Percentiles rank a stretch among this genome's conserved stretches.
Conservation (phyloP, 1,139 yeast genomes). For the Pichia norvegensis region DNA sequence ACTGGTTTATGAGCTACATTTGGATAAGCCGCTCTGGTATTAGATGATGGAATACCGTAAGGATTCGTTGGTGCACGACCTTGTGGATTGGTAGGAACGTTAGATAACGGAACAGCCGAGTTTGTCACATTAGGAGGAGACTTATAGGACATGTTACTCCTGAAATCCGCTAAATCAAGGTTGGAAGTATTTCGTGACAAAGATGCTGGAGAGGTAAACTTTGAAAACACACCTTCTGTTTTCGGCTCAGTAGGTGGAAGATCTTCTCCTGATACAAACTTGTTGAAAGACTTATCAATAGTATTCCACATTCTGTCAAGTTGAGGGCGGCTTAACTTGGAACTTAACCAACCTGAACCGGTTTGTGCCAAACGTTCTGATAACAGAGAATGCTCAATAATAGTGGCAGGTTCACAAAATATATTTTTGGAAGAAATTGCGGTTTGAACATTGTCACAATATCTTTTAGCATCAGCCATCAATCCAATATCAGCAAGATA, state of each 20-base stretch:
- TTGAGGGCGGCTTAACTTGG: conserved; percentile 51
- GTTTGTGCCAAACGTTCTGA: conserved; percentile 40
- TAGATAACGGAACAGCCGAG: background rate
- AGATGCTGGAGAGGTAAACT: conserved; percentile 49
- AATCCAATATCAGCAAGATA: conserved; percentile 58
- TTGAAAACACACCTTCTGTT: conserved; percentile 62
- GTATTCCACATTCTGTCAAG: conserved; percentile 85
- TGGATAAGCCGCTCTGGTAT: background rate
- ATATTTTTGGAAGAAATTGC: conserved; percentile 40
- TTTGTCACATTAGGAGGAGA: background rate
- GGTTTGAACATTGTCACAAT: conserved; percentile 43
- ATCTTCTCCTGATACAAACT: conserved; percentile 88
- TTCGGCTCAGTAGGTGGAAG: conserved; percentile 23
- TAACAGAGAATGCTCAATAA: conserved; percentile 34
- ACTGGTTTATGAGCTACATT: background rate
- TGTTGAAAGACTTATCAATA: conserved; percentile 66
- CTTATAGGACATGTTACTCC: background rate
- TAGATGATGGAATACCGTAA: background rate
- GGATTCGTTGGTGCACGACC: background rate
- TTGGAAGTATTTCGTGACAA: conserved; percentile 48
- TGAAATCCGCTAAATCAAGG: conserved; percentile 31
- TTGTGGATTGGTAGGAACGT: background rate
- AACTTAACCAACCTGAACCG: conserved; percentile 30
- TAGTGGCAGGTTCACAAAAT: conserved; percentile 33
- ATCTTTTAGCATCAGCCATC: conserved; percentile 48